phyloP scores from a whole-genome alignment of 2,329 filamentous ascomycete genomes.

The Exophiala aquamarina region DNA sequence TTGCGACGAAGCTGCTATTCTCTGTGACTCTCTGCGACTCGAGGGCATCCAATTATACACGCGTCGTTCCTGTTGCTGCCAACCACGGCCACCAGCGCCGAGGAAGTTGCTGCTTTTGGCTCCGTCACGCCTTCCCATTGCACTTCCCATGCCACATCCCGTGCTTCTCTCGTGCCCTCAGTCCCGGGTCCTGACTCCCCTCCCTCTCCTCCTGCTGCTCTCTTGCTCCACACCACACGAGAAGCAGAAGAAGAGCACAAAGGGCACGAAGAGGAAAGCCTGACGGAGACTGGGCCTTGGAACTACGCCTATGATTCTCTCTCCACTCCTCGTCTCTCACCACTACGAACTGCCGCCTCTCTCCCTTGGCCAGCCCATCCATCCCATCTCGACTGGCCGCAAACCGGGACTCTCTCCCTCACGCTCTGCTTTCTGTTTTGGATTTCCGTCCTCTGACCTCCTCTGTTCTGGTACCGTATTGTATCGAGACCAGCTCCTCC shows the following conservation, averaged over 20 bases:
- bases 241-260: too few species aligned
- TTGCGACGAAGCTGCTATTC: constrained; percentile 1
- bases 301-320: too few species aligned
- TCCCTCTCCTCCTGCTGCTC: too few species aligned
- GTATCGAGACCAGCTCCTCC: constrained; percentile 12
- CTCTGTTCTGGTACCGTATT: constrained; percentile 18
- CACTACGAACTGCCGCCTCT: background rate
- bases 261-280: too few species aligned
- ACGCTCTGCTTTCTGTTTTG: constrained; percentile 12
- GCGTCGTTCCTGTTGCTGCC: constrained; percentile 13
- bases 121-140: too few species aligned
- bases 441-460: background rate
- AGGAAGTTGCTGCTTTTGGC: too few species aligned
- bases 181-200: too few species aligned
- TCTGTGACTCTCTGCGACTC: background rate
- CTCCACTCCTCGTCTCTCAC: too few species aligned
- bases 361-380: background rate
- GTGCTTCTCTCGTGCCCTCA: too few species aligned
- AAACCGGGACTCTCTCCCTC: constrained; percentile 1
- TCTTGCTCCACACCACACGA: too few species aligned
- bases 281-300: too few species aligned
- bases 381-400: constrained; percentile 1
- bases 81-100: background rate
- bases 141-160: too few species aligned
- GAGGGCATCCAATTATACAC: constrained; percentile 5